Conservation (phyloP, 2,329 filamentous ascomycete genomes). For the Leptographium lundbergii region DNA sequence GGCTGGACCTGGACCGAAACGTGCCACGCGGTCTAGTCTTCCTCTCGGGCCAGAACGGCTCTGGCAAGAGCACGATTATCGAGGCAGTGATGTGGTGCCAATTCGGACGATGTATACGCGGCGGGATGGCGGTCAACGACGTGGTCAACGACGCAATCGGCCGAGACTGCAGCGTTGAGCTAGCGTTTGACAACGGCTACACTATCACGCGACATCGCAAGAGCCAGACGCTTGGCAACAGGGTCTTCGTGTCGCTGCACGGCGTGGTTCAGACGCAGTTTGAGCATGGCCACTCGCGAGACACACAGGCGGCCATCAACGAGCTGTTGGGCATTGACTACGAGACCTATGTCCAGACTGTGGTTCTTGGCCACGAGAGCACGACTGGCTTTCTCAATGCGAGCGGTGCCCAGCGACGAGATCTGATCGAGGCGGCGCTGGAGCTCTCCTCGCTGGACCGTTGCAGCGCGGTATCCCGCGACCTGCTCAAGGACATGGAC, state of each 20-base stretch:
- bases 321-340: conserved; percentile 20
- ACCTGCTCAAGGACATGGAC: neutral
- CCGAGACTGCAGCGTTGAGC: conserved; percentile 17
- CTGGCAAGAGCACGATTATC: conserved; percentile 21
- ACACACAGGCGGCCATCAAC: conserved; percentile 17
- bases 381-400: conserved; percentile 19
- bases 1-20: conserved; percentile 16
- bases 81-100: conserved; percentile 23
- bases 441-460: conserved; percentile 16
- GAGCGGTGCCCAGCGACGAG: conserved; percentile 15
- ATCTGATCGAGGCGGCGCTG: conserved; percentile 18
- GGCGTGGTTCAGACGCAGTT: conserved; percentile 17
- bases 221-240: conserved; percentile 14
- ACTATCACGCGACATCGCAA: conserved; percentile 18
- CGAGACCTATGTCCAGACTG: conserved; percentile 18
- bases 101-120: conserved; percentile 20
- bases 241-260: conserved; percentile 17
- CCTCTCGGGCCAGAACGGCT: conserved; percentile 18
- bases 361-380: conserved; percentile 20
- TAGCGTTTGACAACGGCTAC: conserved; percentile 20
- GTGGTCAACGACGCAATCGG: conserved; percentile 19
- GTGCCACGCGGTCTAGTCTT: conserved; percentile 17
- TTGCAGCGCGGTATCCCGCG: conserved; percentile 5
- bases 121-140: conserved; percentile 16
- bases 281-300: conserved; percentile 13